Conservation (phyloP, 352 stramenopile genomes). For the Thalassiosira sp. region DNA sequence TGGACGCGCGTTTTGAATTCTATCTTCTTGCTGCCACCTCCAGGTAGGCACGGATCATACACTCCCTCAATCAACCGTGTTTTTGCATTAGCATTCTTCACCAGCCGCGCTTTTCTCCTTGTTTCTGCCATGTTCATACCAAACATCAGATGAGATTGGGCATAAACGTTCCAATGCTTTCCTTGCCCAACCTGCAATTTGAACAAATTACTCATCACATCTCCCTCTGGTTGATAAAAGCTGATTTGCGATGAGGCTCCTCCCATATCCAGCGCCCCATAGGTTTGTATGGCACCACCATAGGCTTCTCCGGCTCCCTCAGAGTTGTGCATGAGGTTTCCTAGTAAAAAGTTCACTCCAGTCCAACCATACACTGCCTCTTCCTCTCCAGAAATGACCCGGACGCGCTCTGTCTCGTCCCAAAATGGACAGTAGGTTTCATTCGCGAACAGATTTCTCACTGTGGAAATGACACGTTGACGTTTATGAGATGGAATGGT, state of each 20-base stretch:
- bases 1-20: conserved; percentile 67
- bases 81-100: conserved; percentile 28
- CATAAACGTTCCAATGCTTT: conserved; percentile 88
- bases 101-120: conserved; percentile 55
- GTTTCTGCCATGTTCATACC: conserved; percentile 68
- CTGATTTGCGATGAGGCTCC: conserved; percentile 85
- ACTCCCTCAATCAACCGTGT: conserved; percentile 58
- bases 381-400: conserved; percentile 84
- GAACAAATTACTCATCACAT: conserved; percentile 85
- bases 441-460: conserved; percentile 68
- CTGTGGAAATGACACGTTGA: conserved; percentile 65
- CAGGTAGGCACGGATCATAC: conserved; percentile 82
- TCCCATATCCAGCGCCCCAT: conserved; percentile 85
- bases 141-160: conserved; percentile 86
- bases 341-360: conserved; percentile 84
- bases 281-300: conserved; percentile 72
- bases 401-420: conserved; percentile 80
- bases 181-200: conserved; percentile 85
- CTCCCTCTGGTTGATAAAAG: conserved; percentile 82
- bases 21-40: conserved; percentile 51
- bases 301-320: conserved; percentile 72
- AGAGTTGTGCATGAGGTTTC: conserved; percentile 73
- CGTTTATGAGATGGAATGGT: conserved; percentile 69
- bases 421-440: conserved; percentile 77
- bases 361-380: conserved; percentile 87